Base-by-base conservation (phyloP, 768 basidiomycete species). In the Sporobolomyces pararoseus region DNA sequence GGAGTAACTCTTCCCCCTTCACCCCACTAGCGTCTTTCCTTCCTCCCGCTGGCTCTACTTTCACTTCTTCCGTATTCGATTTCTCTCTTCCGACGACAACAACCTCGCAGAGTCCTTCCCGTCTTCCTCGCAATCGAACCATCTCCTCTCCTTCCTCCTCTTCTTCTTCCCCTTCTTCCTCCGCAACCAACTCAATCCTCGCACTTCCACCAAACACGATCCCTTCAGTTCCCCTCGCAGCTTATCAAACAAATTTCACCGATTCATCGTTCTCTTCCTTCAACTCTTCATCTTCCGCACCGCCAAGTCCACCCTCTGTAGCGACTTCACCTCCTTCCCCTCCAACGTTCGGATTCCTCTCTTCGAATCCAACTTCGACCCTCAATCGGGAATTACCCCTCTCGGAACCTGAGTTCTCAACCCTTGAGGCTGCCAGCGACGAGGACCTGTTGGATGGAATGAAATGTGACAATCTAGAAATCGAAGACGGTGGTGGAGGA, bases 131-230 rank as follows among this genome's bases (percentile, higher is more conserved):
- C 4, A n/a, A 6, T 10, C 55, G 63, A 9, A 52, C 60, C 31
- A 34, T 51, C 3, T 65, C 68, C 31, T 55, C 42, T n/a, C 50
- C 60, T 17, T 42, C 39, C 10, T 42, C 17, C 39, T 9, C 39
- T 42, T 42, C 39, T 66, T 42, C 55, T 59, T 19, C 63, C 63
- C 17, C 55, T 64, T 55, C 63, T 3, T 61, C 69, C 27, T 46
- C 60, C 12, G 54, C 64, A 21, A 25, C 42, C 46, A 23, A 23
- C 37, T 55, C 67, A n/a, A 10, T 17, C 39, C 10, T 42, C 39
- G 9, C 39, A 54, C 66, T 7, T 63, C 60, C 13, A 4, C 17
- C 32, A 55, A 55, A 34, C 7, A 7, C 39, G 37, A 46, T 42
- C 4, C 21, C 52, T 3, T 68, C 32, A 34, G 17, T 27, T 3